These are phyloP conservation scores for Jackrogersella minutella DNA, from an alignment of 495 filamentous ascomycete genomes.

Conservation along the genomic window DNA sequence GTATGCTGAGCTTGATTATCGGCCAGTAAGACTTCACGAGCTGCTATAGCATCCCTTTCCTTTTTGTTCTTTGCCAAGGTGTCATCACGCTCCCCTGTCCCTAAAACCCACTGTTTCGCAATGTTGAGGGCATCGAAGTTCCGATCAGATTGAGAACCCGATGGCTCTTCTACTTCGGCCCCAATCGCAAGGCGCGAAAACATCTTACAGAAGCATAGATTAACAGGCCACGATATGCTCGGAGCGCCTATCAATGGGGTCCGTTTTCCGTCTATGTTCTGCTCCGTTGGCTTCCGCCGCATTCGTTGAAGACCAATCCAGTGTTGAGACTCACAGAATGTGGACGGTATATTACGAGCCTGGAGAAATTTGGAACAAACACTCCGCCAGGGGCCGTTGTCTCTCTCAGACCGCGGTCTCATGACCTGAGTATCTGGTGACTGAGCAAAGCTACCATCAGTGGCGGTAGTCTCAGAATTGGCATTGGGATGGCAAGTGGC, in stretches of 20 bases:
- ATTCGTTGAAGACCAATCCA: slow-evolving; percentile 43
- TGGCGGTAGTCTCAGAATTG: slow-evolving; percentile 32
- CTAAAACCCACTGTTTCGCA: slow-evolving; percentile 73
- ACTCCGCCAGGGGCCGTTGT: slow-evolving; percentile 52
- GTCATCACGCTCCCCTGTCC: slow-evolving; percentile 57
- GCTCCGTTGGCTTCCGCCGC: slow-evolving; percentile 50
- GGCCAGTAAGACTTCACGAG: slow-evolving; percentile 52
- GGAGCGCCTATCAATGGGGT: slow-evolving; percentile 48
- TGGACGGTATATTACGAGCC: slow-evolving; percentile 51
- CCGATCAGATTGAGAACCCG: slow-evolving; percentile 25
- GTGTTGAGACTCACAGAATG: slow-evolving; percentile 36
- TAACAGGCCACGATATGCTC: slow-evolving; percentile 58
- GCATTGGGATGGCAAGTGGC: slow-evolving; percentile 48
- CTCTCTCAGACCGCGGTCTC: slow-evolving; percentile 47
- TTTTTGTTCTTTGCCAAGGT: slow-evolving; percentile 57
- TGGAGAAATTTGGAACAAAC: slow-evolving; percentile 52
- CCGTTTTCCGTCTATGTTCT: slow-evolving; percentile 51
- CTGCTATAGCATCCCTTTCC: slow-evolving; percentile 59
- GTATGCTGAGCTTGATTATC: slow-evolving; percentile 48
- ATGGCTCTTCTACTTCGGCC: slow-evolving; percentile 33
- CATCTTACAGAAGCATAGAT: slow-evolving; percentile 59
- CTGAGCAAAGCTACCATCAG: slow-evolving; percentile 46
- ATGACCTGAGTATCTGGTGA: slow-evolving; percentile 58
- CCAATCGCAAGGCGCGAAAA: slow-evolving; percentile 33
- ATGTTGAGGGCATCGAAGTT: slow-evolving; percentile 68